These are phyloP conservation scores for Dryas integrifolia DNA, from an alignment of 331 rosid genomes.

Conservation along the genomic window DNA sequence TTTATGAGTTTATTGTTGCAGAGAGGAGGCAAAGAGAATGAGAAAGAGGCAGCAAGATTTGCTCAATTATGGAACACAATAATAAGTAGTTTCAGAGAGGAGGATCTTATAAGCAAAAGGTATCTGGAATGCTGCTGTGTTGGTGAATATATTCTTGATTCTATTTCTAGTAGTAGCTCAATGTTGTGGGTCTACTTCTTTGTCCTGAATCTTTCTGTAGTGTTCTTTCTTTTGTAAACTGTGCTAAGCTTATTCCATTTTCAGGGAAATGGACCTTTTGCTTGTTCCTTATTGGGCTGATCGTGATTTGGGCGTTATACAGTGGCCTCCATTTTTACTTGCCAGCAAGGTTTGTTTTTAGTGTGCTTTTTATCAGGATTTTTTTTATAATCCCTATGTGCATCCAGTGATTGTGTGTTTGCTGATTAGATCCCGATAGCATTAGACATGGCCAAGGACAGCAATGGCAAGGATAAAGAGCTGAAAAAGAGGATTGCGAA, in stretches of 20 bases:
- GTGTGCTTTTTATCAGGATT: conserved; percentile 4
- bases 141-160: conserved; percentile 12
- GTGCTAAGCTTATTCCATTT: conserved; percentile 33
- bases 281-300: conserved; percentile 99
- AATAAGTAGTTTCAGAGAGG: conserved; percentile 89
- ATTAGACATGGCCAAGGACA: conserved; percentile 98
- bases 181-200: not conserved
- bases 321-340: conserved; percentile 99
- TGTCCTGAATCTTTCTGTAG: not conserved
- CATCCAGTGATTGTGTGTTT: conserved; percentile 20
- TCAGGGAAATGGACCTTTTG: conserved; percentile 93
- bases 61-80: conserved; percentile 98
- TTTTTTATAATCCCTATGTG: conserved; percentile 14
- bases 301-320: conserved; percentile 78
- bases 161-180: not conserved
- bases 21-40: conserved; percentile 57
- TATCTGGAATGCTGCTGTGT: conserved; percentile 15
- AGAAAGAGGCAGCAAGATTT: conserved; percentile 84
- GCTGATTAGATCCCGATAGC: conserved; percentile 84
- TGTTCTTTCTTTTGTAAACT: conserved; percentile 9
- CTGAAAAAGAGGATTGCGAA: conserved; percentile 66
- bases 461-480: conserved; percentile 93
- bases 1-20: not conserved
- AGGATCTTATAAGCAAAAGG: conserved; percentile 90
- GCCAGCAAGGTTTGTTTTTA: conserved; percentile 86